Evolutionary conservation across 129 eudicot genomes (phyloP).

Genomic region (sunflower (Helianthus annuus)): HanXRQr2.0-SUNRISE NC_035443.2:37966577-37967076

Average conservation of each 20-base stretch:
- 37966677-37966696: slow-evolving; percentile 75
- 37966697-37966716: slow-evolving; percentile 66
- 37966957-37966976: slow-evolving; percentile 82
- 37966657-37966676: slow-evolving; percentile 36
- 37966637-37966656: slow-evolving; percentile 29
- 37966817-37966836: slow-evolving; percentile 39
- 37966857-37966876: slow-evolving; percentile 69
- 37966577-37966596: slow-evolving; percentile 53
- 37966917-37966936: slow-evolving; percentile 95
- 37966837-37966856: slow-evolving; percentile 79
- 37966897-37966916: slow-evolving; percentile 91
- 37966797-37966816: slow-evolving; percentile 57
- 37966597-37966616: slow-evolving; percentile 60
- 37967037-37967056: slow-evolving; percentile 26
- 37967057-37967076: slow-evolving; percentile 96
- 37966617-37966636: slow-evolving; percentile 56
- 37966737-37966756: slow-evolving; percentile 65
- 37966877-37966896: slow-evolving; percentile 70
- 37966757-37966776: slow-evolving; percentile 44
- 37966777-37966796: slow-evolving; percentile 49
- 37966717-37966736: slow-evolving; percentile 88
- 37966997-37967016: background rate
- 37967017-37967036: slow-evolving; percentile 3
- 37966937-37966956: slow-evolving; percentile 90
- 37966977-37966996: slow-evolving; percentile 14